Percentiles rank a stretch among this genome's conserved stretches.
These are phyloP conservation scores for Rubroboletus pulcherrimus DNA, from an alignment of 768 basidiomycete species.

Conservation along the genomic window DNA sequence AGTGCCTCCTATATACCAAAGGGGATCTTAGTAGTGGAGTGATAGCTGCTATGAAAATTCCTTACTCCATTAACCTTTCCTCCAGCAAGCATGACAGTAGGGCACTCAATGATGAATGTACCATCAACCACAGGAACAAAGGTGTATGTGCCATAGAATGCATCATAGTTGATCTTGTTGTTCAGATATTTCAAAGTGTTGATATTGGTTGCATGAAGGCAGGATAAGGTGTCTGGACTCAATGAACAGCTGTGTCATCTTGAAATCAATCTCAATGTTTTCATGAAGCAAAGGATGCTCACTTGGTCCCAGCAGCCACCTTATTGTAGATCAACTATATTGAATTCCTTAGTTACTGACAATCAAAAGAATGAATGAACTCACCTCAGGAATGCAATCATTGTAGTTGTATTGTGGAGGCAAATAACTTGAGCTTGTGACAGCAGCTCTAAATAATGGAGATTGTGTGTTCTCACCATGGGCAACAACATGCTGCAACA, in stretches of 20 bases:
- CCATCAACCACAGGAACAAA: constrained; percentile 10
- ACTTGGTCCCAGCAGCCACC: neutral
- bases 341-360: neutral
- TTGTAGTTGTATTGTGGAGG: constrained; percentile 6
- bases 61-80: constrained; percentile 9
- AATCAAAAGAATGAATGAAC: neutral
- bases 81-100: neutral
- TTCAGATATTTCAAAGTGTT: neutral
- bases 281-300: neutral
- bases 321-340: neutral
- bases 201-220: constrained; percentile 4
- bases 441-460: constrained; percentile 4
- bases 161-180: neutral
- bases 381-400: neutral
- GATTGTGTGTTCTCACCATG: constrained; percentile 4
- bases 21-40: neutral
- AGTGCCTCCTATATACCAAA: neutral
- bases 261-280: no score
- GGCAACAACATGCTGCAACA: constrained; percentile 7
- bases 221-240: neutral
- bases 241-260: neutral
- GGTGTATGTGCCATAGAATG: constrained; percentile 1
- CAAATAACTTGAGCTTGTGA: constrained; percentile 6
- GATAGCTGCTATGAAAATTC: neutral
- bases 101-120: constrained; percentile 1